Evolutionary conservation across 2,329 filamentous ascomycete genomes (phyloP), one percentile per base, ranked within the genome.

Genomic region (Pestalotiopsis sp.): DNA sequence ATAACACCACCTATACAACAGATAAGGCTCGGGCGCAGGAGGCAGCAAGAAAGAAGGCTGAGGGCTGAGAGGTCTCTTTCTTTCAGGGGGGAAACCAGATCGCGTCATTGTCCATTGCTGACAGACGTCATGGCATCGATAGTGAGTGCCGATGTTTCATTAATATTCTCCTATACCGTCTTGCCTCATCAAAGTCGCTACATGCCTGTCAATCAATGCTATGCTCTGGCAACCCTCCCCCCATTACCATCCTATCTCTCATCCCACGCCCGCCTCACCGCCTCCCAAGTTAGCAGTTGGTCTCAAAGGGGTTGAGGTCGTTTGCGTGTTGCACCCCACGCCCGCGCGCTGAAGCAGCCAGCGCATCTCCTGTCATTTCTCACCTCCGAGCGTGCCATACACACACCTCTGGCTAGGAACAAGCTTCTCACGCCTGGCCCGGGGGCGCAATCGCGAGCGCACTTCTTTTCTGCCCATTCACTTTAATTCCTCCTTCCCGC

Each of bases 41-140:
- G 31, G 31, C 31, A 36, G 7, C 49, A 12, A 38, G 31, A 23
- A 60, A 23, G 58, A 60, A 60, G 58, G 58, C 31, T 27, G 25
- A 60, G 23, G 58, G 58, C 25, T 31, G 31, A 31, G 25, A 14
- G 58, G 58, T 23, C 13, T 60, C 49, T 56, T 6, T 36, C 9
- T 36, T 36, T 36, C 45, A 52, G 45, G 45, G 45, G 45, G 45
- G n/a, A 52, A 36, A 36, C 20, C 45, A 31, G 58, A 60, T 31
- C 25, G 58, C 31, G 58, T 27, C 25, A 60, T 64, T 64, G 58
- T 38, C 14, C 25, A 69, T 58, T 45, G 68, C 71, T 52, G 45
- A 36, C 59, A 74, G 73, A 71, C 75, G 72, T 75, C 73, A 78
- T 78, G 77, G 74, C 77, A 70, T 78, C 77, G 66, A 77, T 78